Base-by-base conservation (phyloP, 768 basidiomycete genomes). In the Xerocomus brunneocitrinus region DNA sequence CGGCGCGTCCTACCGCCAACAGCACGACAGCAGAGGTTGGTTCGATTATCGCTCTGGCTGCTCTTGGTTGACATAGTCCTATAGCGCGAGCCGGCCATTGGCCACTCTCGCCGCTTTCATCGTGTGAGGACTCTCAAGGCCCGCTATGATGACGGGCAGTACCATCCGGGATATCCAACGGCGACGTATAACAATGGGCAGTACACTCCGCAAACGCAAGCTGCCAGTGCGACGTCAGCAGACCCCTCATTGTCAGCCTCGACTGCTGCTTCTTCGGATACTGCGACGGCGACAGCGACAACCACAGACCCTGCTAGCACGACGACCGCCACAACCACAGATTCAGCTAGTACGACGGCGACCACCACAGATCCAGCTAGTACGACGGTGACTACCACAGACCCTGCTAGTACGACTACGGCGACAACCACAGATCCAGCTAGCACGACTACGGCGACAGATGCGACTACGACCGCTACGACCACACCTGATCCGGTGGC, bases 141-240 rank as follows among this genome's bases (percentile, higher is more conserved):
- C 3, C 62, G 58, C 30, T 43, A 19, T 13, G 67, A 65, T 22
- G 47, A 69, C 7, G 58, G 63, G 14, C 54, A 59, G 39, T 40
- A 40, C 22, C 39, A 40, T 24, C 39, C 39, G 2, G 39, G 39
- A 19, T 40, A 40, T 16, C 39, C 39, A 9, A 22, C 39, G 19
- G 22, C 39, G 22, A 22, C 57, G 27, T 28, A 44, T 16, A 10
- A 31, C 25, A n/a, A 19, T 5, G 43, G 28, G 6, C 28, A 14
- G 28, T 30, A 44, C 28, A 14, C 22, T 27, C 4, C 36, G 2
- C 36, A 14, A 36, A 5, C 36, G 14, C 36, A 36, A 14, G 16
- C 36, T 36, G 36, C 36, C 2, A 36, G 14, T 36, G 36, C 6
- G 36, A 36, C 36, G 7, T 16, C 36, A 7, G 36, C 36, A 2